These are phyloP conservation scores for Waltergamsia citrina DNA, from an alignment of 2,329 filamentous ascomycete genomes.

Conservation along the genomic window DNA sequence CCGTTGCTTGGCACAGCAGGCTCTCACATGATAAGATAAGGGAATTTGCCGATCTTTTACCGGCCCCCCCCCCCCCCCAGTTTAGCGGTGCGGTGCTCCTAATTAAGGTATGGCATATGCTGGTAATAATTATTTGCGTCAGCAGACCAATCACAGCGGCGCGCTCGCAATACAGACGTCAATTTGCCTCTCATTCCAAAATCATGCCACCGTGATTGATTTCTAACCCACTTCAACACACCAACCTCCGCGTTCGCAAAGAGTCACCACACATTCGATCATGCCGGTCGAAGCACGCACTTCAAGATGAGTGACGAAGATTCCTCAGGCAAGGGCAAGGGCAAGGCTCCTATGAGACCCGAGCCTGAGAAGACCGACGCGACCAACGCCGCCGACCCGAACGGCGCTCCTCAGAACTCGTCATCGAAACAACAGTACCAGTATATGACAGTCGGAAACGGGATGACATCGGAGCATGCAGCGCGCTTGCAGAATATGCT, in stretches of 20 bases:
- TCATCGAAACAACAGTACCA: conserved; percentile 51
- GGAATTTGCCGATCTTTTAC: conserved; percentile 14
- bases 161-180: conserved; percentile 13
- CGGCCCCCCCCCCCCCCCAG: no score
- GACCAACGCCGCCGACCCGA: conserved; percentile 15
- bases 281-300: conserved; percentile 21
- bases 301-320: conserved; percentile 52
- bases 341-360: conserved; percentile 31
- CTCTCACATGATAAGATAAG: conserved; percentile 15
- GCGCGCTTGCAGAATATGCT: conserved; percentile 71
- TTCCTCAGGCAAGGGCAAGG: conserved; percentile 45
- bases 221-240: neutral
- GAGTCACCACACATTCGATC: conserved; percentile 11
- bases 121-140: no score
- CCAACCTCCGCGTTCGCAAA: conserved; percentile 7
- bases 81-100: no score
- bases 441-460: conserved; percentile 84
- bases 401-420: conserved; percentile 14
- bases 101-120: no score
- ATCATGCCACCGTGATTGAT: conserved; percentile 17
- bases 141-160: conserved; percentile 2
- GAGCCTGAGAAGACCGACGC: conserved; percentile 17
- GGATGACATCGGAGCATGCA: conserved; percentile 73
- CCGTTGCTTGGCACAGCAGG: conserved; percentile 4
- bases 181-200: conserved; percentile 17